These are phyloP conservation scores for Colletotrichum lentis DNA, from an alignment of 2,329 filamentous ascomycete genomes.

Conservation along the genomic window DNA sequence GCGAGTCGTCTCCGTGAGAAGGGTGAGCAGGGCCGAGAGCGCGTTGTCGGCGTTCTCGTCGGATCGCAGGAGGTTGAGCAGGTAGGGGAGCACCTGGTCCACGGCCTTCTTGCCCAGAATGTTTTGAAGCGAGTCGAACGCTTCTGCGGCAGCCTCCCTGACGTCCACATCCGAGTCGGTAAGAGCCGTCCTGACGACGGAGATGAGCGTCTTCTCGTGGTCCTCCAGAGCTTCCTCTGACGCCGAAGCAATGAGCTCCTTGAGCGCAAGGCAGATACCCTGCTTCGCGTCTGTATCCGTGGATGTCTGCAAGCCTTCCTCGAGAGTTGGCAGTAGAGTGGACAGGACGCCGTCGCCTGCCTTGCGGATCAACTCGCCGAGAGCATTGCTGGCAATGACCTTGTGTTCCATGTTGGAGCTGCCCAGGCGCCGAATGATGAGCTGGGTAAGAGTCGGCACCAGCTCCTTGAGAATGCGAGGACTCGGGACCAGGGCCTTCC, in stretches of 20 bases:
- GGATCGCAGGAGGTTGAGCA: constrained; percentile 86
- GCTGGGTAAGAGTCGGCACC: constrained; percentile 90
- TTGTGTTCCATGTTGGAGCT: constrained; percentile 99
- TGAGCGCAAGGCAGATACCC: constrained; percentile 95
- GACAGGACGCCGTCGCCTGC: constrained; percentile 93
- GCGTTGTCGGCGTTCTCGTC: constrained; percentile 92
- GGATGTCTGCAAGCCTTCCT: constrained; percentile 87
- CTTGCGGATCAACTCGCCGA: constrained; percentile 96
- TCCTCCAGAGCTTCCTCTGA: constrained; percentile 89
- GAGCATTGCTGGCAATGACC: constrained; percentile 95
- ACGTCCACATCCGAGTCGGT: constrained; percentile 91
- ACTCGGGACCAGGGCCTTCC: constrained; percentile 95
- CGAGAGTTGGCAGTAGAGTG: constrained; percentile 86
- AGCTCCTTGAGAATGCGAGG: constrained; percentile 94
- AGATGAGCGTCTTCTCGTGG: constrained; percentile 93
- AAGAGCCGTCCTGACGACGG: constrained; percentile 89
- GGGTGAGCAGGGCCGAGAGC: constrained; percentile 87
- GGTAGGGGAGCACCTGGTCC: constrained; percentile 91
- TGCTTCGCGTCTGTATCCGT: constrained; percentile 93
- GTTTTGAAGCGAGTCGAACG: constrained; percentile 93
- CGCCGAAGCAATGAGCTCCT: constrained; percentile 90
- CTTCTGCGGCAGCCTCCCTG: constrained; percentile 93
- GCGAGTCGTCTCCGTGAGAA: constrained; percentile 90
- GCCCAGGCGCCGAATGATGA: constrained; percentile 91
- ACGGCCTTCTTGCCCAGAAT: constrained; percentile 93